Evolutionary conservation across 2,329 filamentous ascomycete genomes (phyloP), one percentile per base, ranked within the genome.

Genomic region (Fusarium goolgardi): DNA sequence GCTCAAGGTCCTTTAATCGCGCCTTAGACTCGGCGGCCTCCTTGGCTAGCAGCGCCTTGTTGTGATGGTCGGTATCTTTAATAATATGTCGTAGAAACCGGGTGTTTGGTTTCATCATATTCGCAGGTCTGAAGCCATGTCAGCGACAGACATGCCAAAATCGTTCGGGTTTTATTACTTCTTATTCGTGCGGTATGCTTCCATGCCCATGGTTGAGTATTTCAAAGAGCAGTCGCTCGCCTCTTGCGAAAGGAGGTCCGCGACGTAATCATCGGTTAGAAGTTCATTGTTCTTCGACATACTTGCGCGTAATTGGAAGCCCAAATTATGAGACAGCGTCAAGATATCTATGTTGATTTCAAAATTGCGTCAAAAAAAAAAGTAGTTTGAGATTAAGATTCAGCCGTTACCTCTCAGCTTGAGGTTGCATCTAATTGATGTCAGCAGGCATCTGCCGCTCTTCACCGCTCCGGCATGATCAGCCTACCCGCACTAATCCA

Each of bases 11-110:
- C 69, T 86, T 86, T 56, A 97, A 84, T 21, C 93, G 88, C 6
- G 88, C 88, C 64, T 85, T 85, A 0, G 93, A 89, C 69, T 98
- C 94, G 47, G 91, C 88, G 27, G 90, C 89, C 77, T 98, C 95
- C 75, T 90, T 96, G 1, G 91, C 92, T 20, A 93, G 87, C 31
- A 98, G 83, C 1, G 93, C 91, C 25, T 91, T 89, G 84, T 99
- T 99, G 80, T 99, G 95, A 55, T 80, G 91, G 72, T 96, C 91
- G 11, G 93, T 96, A 70, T 96, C 91, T 67, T 90, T 91, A 65
- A 99, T 93, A 58, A 98, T 92, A 73, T 96, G 91, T 59, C 90
- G 90, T 41, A 99, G 81, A 76, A 98, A 98, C 34, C 91, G 87
- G 0, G 92, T 97, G 74, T 99, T 98, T 5, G 95, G 94, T 76